Base-by-base conservation (phyloP, 805 yeast species). In the Komagataella kurtzmanii region DNA sequence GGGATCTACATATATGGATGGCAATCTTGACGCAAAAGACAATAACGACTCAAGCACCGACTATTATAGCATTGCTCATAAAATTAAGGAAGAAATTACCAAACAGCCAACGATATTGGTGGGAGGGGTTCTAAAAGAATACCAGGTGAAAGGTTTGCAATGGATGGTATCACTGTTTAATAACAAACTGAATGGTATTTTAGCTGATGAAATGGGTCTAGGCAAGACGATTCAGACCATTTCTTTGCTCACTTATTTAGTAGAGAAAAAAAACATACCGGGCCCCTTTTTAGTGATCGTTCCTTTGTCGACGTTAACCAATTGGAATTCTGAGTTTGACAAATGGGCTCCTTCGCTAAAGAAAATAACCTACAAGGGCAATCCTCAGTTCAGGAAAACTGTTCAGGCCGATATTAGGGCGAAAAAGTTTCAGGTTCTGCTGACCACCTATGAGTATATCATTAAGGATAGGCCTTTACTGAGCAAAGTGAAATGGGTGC, bases 331-430 rank as follows among this genome's bases (percentile, higher is more conserved):
- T 52, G 95, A 86, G 66, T 86, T 86, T 62, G 93, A 85, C 56
- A 84, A 84, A 65, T 86, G 95, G 95, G 95, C 93, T 0, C 95
- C 95, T n/a, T 58, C 77, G 12, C 73, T 86, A 40, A 82, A 77
- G 55, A 81, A 81, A 7, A 76, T 87, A 56, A 79, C 83, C 40
- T 87, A 83, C 66, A 86, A 86, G 63, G 95, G 95, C 50, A 74
- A 85, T 10, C 93, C 87, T 52, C 76, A 73, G 51, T 82, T 81
- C 60, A 78, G 95, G 71, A 81, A 81, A 59, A 67, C 74, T 46
- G 65, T 85, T 65, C 88, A 81, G 58, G 71, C 73, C 52, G 84
- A 81, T 50, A 76, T 86, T 49, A 74, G 83, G 61, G 62, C 71
- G 7, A 88, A 90, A 10, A 80, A 81, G 58, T 86, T 86, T 68